These are phyloP conservation scores for Fusarium napiforme DNA, from an alignment of 2,329 filamentous ascomycete genomes.

Conservation along the genomic window DNA sequence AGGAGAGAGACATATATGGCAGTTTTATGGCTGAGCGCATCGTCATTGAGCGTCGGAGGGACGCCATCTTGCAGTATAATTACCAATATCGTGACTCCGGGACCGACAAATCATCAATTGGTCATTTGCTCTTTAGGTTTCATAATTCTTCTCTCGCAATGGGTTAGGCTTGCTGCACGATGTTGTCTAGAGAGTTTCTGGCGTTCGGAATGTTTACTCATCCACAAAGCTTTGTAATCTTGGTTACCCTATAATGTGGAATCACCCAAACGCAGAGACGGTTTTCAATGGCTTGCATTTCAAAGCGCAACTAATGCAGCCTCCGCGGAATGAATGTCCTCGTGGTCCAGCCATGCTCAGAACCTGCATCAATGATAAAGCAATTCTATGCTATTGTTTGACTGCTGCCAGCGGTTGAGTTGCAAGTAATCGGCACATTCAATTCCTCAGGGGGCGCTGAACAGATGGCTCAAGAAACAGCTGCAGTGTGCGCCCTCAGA, in stretches of 20 bases:
- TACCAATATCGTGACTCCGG: background rate
- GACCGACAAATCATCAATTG: background rate
- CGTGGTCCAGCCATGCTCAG: background rate
- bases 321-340: background rate
- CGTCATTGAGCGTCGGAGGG: background rate
- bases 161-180: background rate
- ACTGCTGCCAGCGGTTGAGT: background rate
- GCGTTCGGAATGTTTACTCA: slow-evolving; percentile 15
- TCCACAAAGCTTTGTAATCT: background rate
- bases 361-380: background rate
- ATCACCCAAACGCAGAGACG: background rate
- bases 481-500: background rate
- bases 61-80: background rate
- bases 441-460: background rate
- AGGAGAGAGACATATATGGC: background rate
- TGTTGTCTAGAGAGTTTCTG: background rate
- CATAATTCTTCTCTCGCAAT: background rate
- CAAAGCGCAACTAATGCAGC: background rate
- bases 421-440: background rate
- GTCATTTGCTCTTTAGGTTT: background rate
- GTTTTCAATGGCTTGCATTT: background rate
- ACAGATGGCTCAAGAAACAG: background rate
- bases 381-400: background rate
- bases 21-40: background rate
- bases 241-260: slow-evolving; percentile 2